A percentile compares a stretch with the other conserved stretches of the same genome.
Evolutionary conservation across 306 rosid species (phyloP).

Genomic region (Cicer cuneatum): DNA sequence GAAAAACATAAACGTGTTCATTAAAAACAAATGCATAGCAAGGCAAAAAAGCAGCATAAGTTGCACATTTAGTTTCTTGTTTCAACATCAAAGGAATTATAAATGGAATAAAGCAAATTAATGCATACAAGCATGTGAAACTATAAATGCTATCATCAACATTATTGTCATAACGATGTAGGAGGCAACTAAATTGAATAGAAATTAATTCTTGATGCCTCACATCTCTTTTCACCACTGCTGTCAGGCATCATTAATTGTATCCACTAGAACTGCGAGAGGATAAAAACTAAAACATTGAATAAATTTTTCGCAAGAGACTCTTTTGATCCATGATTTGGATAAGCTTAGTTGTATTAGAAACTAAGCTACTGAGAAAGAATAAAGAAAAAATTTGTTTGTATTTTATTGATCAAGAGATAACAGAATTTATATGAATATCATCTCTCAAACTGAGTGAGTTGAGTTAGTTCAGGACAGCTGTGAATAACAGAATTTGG

Average conservation of each 20-base stretch:
- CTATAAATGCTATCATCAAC: not conserved
- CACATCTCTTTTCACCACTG: not conserved
- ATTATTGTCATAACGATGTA: not conserved
- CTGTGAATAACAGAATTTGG: not conserved
- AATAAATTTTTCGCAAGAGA: not conserved
- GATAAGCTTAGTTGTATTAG: not conserved
- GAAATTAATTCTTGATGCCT: not conserved
- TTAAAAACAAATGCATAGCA: constrained; percentile 3
- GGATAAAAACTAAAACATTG: not conserved
- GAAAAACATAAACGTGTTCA: not conserved
- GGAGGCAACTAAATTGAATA: not conserved
- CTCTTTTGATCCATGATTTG: not conserved
- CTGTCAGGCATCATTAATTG: not conserved
- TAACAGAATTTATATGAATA: not conserved
- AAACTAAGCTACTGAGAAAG: not conserved
- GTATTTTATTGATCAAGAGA: not conserved
- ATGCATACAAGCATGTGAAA: not conserved
- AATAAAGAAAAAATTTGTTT: not conserved
- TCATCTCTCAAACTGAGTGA: not conserved
- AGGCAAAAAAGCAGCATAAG: constrained; percentile 7
- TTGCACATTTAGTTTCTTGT: constrained; percentile 7
- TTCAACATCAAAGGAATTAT: constrained; percentile 5
- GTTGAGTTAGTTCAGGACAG: not conserved
- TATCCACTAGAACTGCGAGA: not conserved
- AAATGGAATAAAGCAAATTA: constrained; percentile 10